Evolutionary conservation across 1,139 yeast genomes (phyloP).

Genomic region (Insectozyma bohioensis): DNA sequence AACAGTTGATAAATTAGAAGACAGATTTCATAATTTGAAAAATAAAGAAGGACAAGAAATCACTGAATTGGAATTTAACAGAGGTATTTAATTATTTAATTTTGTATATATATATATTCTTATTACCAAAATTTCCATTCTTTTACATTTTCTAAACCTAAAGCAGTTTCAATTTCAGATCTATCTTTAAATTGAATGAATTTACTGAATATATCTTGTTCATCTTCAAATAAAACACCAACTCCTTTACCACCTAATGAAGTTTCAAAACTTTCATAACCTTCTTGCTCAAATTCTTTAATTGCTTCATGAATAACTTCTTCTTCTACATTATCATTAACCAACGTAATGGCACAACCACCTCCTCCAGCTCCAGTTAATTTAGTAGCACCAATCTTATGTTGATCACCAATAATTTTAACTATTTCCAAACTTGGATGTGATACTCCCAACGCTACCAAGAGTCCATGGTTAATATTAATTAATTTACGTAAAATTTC

Average conservation of each 20-base stretch:
- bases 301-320: slow-evolving; percentile 31
- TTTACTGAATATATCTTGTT: slow-evolving; percentile 9
- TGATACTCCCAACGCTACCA: slow-evolving; percentile 86
- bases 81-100: slow-evolving; percentile 64
- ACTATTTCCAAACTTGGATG: slow-evolving; percentile 84
- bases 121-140: slow-evolving; percentile 64
- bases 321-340: slow-evolving; percentile 49
- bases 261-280: slow-evolving; percentile 80
- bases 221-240: slow-evolving; percentile 43
- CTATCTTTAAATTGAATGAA: slow-evolving; percentile 22
- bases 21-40: slow-evolving; percentile 56
- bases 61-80: slow-evolving; percentile 72
- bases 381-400: slow-evolving; percentile 80
- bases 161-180: slow-evolving; percentile 44
- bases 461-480: slow-evolving; percentile 84
- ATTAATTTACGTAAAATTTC: slow-evolving; percentile 61
- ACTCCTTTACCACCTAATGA: slow-evolving; percentile 89
- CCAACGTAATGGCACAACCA: slow-evolving; percentile 91
- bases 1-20: slow-evolving; percentile 59
- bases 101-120: slow-evolving; percentile 1
- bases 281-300: slow-evolving; percentile 42
- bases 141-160: slow-evolving; percentile 41
- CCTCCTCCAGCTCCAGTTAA: slow-evolving; percentile 99
- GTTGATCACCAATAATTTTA: slow-evolving; percentile 58
- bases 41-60: slow-evolving; percentile 64